Evolutionary conservation across 129 eudicot genomes (phyloP).

Genomic region (Centrapalus pauciflorus): DNA sequence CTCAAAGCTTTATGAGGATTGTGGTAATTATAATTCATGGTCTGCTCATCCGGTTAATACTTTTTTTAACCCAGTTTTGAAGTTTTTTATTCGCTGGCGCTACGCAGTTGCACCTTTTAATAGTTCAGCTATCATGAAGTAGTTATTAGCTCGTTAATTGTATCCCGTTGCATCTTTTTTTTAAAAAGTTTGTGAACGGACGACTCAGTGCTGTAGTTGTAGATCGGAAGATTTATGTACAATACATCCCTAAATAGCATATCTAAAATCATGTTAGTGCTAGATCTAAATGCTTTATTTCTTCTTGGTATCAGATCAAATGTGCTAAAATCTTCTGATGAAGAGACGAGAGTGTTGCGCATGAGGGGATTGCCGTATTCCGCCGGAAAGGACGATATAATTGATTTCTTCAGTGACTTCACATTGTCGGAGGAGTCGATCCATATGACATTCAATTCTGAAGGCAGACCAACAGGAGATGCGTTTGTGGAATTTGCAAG

Average conservation of each 20-base stretch:
- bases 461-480: constrained; percentile 93
- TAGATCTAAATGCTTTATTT: not conserved
- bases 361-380: constrained; percentile 97
- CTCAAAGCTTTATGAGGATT: no score
- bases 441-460: constrained; percentile 45
- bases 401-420: constrained; percentile 78
- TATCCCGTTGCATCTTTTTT: not conserved
- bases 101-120: no score
- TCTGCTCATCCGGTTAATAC: no score
- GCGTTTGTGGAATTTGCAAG: constrained; percentile 82
- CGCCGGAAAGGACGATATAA: constrained; percentile 83
- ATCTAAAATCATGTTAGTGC: not conserved
- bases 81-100: no score
- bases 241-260: not conserved
- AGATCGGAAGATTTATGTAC: not conserved
- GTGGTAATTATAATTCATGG: no score
- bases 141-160: not conserved
- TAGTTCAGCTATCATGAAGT: no score
- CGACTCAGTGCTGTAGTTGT: not conserved
- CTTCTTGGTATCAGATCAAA: constrained; percentile 14
- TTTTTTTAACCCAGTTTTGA: no score
- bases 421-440: constrained; percentile 62
- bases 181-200: not conserved
- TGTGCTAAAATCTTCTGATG: constrained; percentile 49
- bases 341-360: constrained; percentile 62